Conservation (phyloP, 192 early-diverging fungal species). For the Geranomyces variabilis region DNA sequence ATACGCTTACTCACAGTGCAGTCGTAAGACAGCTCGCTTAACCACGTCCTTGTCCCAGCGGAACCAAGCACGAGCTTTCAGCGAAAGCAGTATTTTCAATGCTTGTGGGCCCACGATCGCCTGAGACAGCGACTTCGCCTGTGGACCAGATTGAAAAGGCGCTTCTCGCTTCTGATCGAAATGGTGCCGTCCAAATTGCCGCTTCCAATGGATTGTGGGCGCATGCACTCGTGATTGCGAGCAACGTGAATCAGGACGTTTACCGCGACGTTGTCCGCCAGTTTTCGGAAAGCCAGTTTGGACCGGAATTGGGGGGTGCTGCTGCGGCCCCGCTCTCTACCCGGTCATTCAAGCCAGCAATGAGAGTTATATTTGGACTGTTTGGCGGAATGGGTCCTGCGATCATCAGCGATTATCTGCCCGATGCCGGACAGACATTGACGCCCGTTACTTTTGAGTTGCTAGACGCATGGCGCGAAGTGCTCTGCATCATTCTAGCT, state of each 20-base stretch:
- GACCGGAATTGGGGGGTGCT: background rate
- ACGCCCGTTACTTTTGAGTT: background rate
- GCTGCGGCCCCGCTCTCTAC: background rate
- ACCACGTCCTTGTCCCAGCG: background rate
- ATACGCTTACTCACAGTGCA: no score
- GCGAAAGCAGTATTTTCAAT: background rate
- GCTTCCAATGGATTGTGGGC: constrained; percentile 71
- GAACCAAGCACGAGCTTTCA: background rate
- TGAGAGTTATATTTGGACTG: constrained; percentile 46
- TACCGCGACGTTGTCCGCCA: constrained; percentile 79
- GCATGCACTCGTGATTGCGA: constrained; percentile 89
- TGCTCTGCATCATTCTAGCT: constrained; percentile 75
- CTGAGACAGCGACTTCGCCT: no score
- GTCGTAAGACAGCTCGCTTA: no score
- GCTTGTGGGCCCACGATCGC: background rate
- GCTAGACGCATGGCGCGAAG: constrained; percentile 69
- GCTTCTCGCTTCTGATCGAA: constrained; percentile 64
- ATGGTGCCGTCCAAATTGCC: constrained; percentile 57
- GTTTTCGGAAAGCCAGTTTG: constrained; percentile 65
- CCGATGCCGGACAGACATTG: background rate
- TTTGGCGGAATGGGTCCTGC: constrained; percentile 35
- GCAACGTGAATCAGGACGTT: constrained; percentile 78
- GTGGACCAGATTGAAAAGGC: constrained; percentile 62
- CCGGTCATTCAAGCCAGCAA: constrained; percentile 24
- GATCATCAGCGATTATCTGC: constrained; percentile 15